Base-by-base conservation (phyloP, 306 rosid genomes). In the Prunus armeniaca region DNA sequence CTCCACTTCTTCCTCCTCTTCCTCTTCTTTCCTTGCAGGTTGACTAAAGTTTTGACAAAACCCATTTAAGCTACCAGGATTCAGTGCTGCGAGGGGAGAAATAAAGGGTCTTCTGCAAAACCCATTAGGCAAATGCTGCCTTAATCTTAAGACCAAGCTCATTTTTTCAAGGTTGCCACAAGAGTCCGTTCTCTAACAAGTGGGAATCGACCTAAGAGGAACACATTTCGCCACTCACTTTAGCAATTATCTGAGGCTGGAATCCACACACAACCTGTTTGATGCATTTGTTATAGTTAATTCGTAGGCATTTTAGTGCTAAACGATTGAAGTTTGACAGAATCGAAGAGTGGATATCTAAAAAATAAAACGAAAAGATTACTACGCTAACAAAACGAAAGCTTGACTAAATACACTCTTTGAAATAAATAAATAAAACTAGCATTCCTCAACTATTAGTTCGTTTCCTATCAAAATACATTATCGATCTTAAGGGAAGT, bases 1-100 rank as follows among this genome's bases (percentile, higher is more conserved):
- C 85, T 94, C 97, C 58, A 87, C 89, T 73, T 91, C 93, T 25
- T 93, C 96, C 71, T 90, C 91, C 11, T 86, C 91, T 30, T 91
- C 92, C 32, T 89, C 96, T 67, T 86, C 94, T 82, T 79, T 85
- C 79, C 80, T 79, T 11, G 95, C 95, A 15, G 97, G 87, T 75
- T 90, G 97, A 84, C 88, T 82, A 69, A 84, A 80, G 78, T 78
- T 73, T 83, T 87, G 84, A 27, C 67, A 78, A 24, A 77, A 67
- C 15, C 80, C 88, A 82, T 72, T 83, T 45, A 76, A 17, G 32
- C 54, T 69, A 65, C 81, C 76, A 15, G 76, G 68, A 67, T 79
- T 84, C 66, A 72, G 28, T 8, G 77, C 73, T 47, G 73, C 69
- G 3, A 45, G n/a, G 5, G 80, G 50, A 47, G 74, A 60, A 27